Conservation (phyloP, 2,329 filamentous ascomycete species). For the Xylariaceae sp. region DNA sequence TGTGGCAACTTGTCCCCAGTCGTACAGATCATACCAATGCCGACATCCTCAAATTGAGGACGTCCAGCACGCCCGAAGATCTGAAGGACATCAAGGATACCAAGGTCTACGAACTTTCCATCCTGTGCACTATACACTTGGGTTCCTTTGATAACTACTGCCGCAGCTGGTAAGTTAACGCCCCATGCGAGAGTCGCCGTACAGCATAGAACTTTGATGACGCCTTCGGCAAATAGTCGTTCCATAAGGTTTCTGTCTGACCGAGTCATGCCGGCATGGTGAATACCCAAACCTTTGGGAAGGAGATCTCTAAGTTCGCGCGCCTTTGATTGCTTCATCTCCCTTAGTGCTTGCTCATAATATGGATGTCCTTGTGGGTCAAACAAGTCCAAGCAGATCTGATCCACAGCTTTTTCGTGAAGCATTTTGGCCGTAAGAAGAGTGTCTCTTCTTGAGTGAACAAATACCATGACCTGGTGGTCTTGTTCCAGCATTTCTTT, state of each 20-base stretch:
- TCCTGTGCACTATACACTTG: slow-evolving; percentile 96
- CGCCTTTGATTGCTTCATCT: slow-evolving; percentile 85
- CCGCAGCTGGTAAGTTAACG: slow-evolving; percentile 96
- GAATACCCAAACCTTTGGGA: slow-evolving; percentile 88
- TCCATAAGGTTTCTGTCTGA: slow-evolving; percentile 97
- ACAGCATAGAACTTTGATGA: slow-evolving; percentile 97
- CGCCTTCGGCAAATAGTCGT: slow-evolving; percentile 84
- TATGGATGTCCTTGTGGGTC: slow-evolving; percentile 79
- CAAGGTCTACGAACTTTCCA: slow-evolving; percentile 94
- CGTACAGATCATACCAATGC: slow-evolving; percentile 98
- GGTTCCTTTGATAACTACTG: slow-evolving; percentile 97
- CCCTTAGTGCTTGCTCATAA: slow-evolving; percentile 79
- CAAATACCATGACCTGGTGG: slow-evolving; percentile 99
- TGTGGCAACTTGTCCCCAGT: slow-evolving; percentile 92
- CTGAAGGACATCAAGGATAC: slow-evolving; percentile 94
- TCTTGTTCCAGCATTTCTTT: slow-evolving; percentile 87
- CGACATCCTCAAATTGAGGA: slow-evolving; percentile 95
- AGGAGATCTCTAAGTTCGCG: slow-evolving; percentile 88
- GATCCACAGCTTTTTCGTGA: slow-evolving; percentile 83
- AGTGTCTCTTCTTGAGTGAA: slow-evolving; percentile 95
- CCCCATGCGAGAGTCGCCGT: slow-evolving; percentile 98
- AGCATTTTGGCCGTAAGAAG: slow-evolving; percentile 85
- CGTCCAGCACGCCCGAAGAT: slow-evolving; percentile 98
- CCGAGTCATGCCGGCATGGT: slow-evolving; percentile 96
- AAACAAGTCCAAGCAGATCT: slow-evolving; percentile 80